phyloP scores from a whole-genome alignment of 345 rosid genomes.

The Angophora floribunda region DNA sequence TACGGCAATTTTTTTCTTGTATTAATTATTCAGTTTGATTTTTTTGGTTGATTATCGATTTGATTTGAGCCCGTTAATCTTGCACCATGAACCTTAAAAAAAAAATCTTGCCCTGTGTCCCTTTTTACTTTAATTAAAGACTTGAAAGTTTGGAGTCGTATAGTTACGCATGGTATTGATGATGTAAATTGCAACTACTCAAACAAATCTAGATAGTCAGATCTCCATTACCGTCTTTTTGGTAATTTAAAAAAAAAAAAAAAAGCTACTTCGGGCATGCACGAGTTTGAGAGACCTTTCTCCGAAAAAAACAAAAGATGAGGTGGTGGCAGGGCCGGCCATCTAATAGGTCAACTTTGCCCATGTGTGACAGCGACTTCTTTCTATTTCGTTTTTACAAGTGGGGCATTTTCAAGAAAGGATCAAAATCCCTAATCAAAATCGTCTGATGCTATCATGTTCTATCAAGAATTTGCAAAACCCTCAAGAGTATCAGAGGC shows the following conservation, averaged over 20 bases:
- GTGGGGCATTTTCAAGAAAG: background rate
- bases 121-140: background rate
- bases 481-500: background rate
- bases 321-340: background rate
- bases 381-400: background rate
- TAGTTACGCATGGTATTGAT: background rate
- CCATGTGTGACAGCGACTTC: background rate
- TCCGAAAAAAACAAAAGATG: background rate
- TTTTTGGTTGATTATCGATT: background rate
- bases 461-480: background rate
- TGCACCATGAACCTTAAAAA: no score
- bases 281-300: background rate
- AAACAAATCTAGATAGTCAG: background rate
- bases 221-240: background rate
- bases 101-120: background rate
- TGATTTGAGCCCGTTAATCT: background rate
- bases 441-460: background rate
- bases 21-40: no score
- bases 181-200: background rate
- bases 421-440: background rate
- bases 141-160: background rate
- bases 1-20: background rate
- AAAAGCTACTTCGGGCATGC: no score
- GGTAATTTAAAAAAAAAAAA: background rate
- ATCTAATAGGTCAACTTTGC: background rate